phyloP scores from a whole-genome alignment of 148 eudicot species.

The Rhododendron simsii region DNA sequence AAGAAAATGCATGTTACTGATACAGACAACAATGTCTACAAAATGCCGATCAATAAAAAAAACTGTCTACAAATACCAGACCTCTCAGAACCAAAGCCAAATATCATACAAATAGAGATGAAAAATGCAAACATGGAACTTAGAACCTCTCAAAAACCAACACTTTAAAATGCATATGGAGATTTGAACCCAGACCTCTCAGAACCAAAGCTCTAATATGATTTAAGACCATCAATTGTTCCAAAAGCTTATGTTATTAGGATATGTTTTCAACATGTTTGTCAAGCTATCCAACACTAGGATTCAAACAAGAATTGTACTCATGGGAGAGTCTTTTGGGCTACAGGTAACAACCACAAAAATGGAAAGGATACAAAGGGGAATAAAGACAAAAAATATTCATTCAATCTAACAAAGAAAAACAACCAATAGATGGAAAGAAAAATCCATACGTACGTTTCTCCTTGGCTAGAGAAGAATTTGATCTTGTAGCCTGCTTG shows the following conservation, averaged over 20 bases:
- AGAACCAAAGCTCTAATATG: not conserved
- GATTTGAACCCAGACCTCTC: not conserved
- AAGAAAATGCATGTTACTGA: not conserved
- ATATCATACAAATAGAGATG: not conserved
- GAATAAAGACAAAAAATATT: not conserved
- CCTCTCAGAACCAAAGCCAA: not conserved
- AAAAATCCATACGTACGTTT: conserved; percentile 44
- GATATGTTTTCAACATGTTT: not conserved
- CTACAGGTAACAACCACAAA: not conserved
- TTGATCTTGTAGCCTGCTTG: conserved; percentile 31
- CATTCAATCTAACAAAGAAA: not conserved
- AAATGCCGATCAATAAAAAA: not conserved
- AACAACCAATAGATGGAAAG: conserved; percentile 4
- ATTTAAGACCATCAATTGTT: not conserved
- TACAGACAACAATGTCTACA: not conserved
- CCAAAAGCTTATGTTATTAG: not conserved
- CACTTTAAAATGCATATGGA: not conserved
- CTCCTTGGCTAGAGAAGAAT: conserved; percentile 40
- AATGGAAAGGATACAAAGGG: not conserved
- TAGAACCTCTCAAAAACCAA: not conserved
- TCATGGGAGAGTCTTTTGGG: not conserved
- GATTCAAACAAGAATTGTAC: not conserved
- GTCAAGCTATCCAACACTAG: not conserved
- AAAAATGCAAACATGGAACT: not conserved
- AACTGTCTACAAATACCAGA: not conserved